phyloP scores from a whole-genome alignment of 495 filamentous ascomycete species.

The Thermochaetoides thermophila region DNA sequence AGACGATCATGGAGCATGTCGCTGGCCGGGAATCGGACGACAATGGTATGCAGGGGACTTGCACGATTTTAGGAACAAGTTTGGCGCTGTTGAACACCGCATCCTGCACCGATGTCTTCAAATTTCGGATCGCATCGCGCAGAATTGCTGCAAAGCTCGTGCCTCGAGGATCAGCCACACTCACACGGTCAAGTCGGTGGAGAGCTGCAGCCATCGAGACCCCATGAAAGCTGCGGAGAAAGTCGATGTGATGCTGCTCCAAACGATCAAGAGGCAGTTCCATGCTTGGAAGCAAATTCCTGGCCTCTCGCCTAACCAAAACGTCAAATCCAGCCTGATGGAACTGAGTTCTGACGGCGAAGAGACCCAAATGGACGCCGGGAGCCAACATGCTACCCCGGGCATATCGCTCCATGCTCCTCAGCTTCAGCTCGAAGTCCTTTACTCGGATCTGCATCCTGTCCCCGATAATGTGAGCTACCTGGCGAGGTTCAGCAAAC shows the following conservation, averaged over 20 bases:
- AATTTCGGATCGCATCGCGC: slow-evolving; percentile 19
- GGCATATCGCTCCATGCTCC: slow-evolving; percentile 46
- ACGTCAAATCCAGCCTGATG: slow-evolving; percentile 56
- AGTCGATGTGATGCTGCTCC: slow-evolving; percentile 39
- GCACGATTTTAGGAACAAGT: slow-evolving; percentile 22
- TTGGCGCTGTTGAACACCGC: slow-evolving; percentile 29
- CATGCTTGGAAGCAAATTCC: slow-evolving; percentile 53
- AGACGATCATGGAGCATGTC: slow-evolving; percentile 26
- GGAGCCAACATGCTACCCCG: slow-evolving; percentile 38
- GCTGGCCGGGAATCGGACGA: slow-evolving; percentile 9
- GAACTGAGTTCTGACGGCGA: slow-evolving; percentile 53
- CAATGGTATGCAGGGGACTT: slow-evolving; percentile 24
- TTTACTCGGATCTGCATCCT: slow-evolving; percentile 53
- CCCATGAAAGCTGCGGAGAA: slow-evolving; percentile 44
- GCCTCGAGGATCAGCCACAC: slow-evolving; percentile 11
- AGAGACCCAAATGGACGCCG: slow-evolving; percentile 63
- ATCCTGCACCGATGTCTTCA: slow-evolving; percentile 26
- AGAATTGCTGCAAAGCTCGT: slow-evolving; percentile 22
- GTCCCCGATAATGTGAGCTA: slow-evolving; percentile 49
- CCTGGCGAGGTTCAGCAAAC: slow-evolving; percentile 55
- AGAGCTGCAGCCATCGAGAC: slow-evolving; percentile 39
- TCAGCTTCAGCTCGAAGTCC: slow-evolving; percentile 39
- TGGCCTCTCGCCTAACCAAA: slow-evolving; percentile 47
- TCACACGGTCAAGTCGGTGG: slow-evolving; percentile 29
- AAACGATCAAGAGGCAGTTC: slow-evolving; percentile 43